Evolutionary conservation across 352 stramenopile species (phyloP).

Genomic region (Globisporangium polare): DNA sequence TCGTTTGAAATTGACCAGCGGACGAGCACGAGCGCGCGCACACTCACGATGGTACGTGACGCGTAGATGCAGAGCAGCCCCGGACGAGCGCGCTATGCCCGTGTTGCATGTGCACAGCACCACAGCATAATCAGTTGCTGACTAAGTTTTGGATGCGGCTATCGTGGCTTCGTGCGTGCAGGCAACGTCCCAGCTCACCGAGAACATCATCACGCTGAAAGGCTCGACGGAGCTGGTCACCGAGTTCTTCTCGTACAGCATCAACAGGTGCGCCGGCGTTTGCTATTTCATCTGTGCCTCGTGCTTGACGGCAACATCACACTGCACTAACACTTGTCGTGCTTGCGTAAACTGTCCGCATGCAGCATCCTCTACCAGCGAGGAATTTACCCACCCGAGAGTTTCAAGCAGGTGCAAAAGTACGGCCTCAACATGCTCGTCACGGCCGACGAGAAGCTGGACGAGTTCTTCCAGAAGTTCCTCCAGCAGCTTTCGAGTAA

Average conservation of each 20-base stretch:
- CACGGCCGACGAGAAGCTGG: slow-evolving; percentile 95
- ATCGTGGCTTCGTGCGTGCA: slow-evolving; percentile 14
- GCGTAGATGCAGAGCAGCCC: background rate
- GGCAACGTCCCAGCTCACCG: slow-evolving; percentile 62
- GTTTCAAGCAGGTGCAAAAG: slow-evolving; percentile 96
- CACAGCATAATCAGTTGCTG: background rate
- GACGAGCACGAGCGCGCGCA: background rate
- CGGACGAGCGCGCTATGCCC: background rate
- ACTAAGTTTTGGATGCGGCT: background rate
- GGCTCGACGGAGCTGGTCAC: slow-evolving; percentile 98
- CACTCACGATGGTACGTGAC: slow-evolving; percentile 1
- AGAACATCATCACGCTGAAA: slow-evolving; percentile 98
- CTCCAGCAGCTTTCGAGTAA: slow-evolving; percentile 87
- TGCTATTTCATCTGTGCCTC: background rate
- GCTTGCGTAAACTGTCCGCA: background rate
- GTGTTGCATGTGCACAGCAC: too few species aligned
- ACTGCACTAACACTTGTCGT: slow-evolving; percentile 6
- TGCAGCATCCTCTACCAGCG: slow-evolving; percentile 93
- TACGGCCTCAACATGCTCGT: slow-evolving; percentile 99
- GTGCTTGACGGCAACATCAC: background rate
- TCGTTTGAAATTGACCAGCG: slow-evolving; percentile 7
- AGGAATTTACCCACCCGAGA: slow-evolving; percentile 99
- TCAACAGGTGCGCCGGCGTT: slow-evolving; percentile 90
- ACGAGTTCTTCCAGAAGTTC: slow-evolving; percentile 94
- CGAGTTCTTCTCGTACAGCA: slow-evolving; percentile 99